Evolutionary conservation across 2,329 filamentous ascomycete species (phyloP).

Genomic region (Stemphylium beticola): DNA sequence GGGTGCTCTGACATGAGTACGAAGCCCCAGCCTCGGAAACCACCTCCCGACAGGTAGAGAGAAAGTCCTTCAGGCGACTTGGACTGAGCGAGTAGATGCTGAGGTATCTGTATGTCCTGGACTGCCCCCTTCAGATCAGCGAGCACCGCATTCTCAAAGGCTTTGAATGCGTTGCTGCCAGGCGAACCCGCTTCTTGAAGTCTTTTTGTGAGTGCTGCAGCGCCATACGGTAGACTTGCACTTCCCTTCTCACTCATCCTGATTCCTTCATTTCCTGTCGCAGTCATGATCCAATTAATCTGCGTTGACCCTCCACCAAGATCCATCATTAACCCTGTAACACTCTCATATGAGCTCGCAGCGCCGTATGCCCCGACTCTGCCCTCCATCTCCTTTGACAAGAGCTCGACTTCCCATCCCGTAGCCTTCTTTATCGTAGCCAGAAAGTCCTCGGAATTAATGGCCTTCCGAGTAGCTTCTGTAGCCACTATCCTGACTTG

Average conservation of each 20-base stretch:
- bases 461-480: conserved; percentile 82
- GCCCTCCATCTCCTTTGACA: conserved; percentile 82
- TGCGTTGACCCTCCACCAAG: conserved; percentile 79
- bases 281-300: conserved; percentile 67
- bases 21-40: conserved; percentile 89
- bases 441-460: conserved; percentile 74
- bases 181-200: conserved; percentile 50
- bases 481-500: conserved; percentile 83
- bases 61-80: conserved; percentile 50
- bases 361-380: conserved; percentile 83
- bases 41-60: conserved; percentile 86
- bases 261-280: conserved; percentile 54
- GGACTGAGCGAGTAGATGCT: conserved; percentile 52
- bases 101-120: conserved; percentile 62
- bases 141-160: conserved; percentile 62
- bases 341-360: conserved; percentile 71
- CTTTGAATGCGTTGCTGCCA: conserved; percentile 52
- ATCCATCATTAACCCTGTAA: conserved; percentile 85
- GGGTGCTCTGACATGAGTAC: conserved; percentile 80
- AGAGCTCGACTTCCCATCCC: conserved; percentile 72
- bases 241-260: conserved; percentile 54
- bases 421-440: conserved; percentile 66
- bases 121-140: conserved; percentile 67
- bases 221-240: conserved; percentile 73
- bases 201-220: conserved; percentile 67